Evolutionary conservation across 2,329 filamentous ascomycete species (phyloP).

Genomic region (Calonectria multiphialidica): DNA sequence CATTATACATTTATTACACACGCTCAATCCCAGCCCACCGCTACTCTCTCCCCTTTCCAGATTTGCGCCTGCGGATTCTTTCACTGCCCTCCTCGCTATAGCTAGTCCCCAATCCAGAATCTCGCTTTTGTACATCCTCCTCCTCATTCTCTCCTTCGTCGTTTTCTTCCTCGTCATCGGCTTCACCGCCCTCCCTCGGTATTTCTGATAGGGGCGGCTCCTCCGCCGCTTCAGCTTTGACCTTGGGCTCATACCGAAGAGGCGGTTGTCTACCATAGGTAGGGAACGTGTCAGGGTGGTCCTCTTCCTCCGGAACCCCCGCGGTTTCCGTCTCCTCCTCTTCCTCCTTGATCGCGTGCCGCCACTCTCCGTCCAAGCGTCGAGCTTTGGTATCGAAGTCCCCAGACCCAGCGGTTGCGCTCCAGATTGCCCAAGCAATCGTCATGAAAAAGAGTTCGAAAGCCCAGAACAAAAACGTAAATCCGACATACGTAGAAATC

Average conservation of each 20-base stretch:
- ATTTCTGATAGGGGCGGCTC: conserved; percentile 49
- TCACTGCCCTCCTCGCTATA: conserved; percentile 55
- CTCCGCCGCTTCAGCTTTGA: conserved; percentile 51
- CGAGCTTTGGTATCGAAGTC: conserved; percentile 19
- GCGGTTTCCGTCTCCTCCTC: conserved; percentile 40
- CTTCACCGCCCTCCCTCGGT: conserved; percentile 53
- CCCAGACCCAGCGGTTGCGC: conserved; percentile 46
- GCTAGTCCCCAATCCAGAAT: conserved; percentile 68
- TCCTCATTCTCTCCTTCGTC: conserved; percentile 49
- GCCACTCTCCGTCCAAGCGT: conserved; percentile 23
- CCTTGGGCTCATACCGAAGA: conserved; percentile 54
- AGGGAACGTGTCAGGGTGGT: conserved; percentile 58
- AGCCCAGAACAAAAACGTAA: conserved; percentile 81
- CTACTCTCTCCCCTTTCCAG: conserved; percentile 37
- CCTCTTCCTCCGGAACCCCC: conserved; percentile 50
- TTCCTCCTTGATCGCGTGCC: conserved; percentile 32
- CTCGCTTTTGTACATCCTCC: conserved; percentile 44
- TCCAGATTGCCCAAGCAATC: conserved; percentile 72
- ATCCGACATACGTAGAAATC: conserved; percentile 74
- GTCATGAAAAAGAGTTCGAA: conserved; percentile 77
- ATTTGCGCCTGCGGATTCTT: conserved; percentile 48
- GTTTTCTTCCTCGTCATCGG: conserved; percentile 59
- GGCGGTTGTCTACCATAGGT: conserved; percentile 55
- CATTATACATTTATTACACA: conserved; percentile 11
- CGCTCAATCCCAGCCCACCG: neutral